Conservation (phyloP, 345 rosid species). For the Euphorbia lathyris region DNA sequence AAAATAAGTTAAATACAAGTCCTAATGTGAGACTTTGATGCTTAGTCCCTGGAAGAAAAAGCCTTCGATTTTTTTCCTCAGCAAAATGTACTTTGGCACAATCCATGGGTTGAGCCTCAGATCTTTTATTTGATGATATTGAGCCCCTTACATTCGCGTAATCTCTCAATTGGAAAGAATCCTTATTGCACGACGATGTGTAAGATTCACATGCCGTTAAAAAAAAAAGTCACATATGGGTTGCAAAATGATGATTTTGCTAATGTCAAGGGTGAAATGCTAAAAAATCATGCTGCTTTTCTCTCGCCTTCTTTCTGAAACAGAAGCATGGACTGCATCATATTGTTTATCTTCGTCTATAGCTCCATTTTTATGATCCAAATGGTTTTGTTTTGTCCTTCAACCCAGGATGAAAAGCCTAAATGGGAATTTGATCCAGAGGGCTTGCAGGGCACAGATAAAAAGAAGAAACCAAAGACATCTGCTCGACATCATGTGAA, state of each 20-base stretch:
- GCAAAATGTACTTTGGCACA: not conserved
- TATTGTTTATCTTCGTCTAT: not conserved
- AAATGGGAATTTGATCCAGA: conserved; percentile 29
- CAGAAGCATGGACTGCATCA: not conserved
- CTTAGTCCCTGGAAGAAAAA: not conserved
- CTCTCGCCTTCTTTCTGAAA: not conserved
- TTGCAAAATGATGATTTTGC: not conserved
- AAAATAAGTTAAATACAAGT: not conserved
- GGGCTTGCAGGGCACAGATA: conserved; percentile 15
- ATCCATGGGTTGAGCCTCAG: not conserved
- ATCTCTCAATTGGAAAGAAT: no score
- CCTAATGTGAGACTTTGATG: not conserved
- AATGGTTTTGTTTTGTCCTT: conserved; percentile 8
- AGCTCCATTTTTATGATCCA: not conserved
- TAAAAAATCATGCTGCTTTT: not conserved
- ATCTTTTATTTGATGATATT: not conserved
- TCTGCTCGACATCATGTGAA: conserved; percentile 32
- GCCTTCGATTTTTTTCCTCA: not conserved
- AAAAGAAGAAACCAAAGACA: conserved; percentile 26
- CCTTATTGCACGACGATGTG: no score
- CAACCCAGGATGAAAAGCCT: conserved; percentile 36
- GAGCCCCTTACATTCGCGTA: no score
- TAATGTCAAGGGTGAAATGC: not conserved
- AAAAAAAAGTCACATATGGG: not conserved
- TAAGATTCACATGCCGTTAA: not conserved